Evolutionary conservation across 169 alveolate genomes (phyloP).

Genomic region (Babesia ovata): DNA sequence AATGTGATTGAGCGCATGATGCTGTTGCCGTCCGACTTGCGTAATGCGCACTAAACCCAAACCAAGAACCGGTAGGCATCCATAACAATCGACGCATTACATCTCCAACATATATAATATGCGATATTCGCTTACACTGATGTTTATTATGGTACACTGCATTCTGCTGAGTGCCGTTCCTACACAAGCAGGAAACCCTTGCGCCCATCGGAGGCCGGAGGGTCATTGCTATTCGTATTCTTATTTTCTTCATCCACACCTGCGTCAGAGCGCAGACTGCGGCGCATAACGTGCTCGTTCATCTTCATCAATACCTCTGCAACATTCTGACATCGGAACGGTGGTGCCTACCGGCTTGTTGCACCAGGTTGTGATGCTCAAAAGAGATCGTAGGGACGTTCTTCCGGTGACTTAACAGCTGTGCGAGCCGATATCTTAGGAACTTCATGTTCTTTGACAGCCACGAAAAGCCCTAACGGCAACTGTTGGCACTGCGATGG

Average conservation of each 20-base stretch:
- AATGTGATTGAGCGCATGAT: constrained; percentile 3
- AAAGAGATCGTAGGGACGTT: constrained; percentile 60
- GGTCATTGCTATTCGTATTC: neutral
- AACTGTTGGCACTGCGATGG: neutral
- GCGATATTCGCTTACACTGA: no score
- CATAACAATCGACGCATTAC: no score
- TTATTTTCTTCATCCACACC: neutral
- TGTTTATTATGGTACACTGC: no score
- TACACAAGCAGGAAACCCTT: constrained; percentile 3
- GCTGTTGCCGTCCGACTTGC: constrained; percentile 8
- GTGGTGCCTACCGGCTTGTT: constrained; percentile 42
- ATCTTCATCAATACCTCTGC: constrained; percentile 46
- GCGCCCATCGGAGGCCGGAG: neutral
- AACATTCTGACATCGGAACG: neutral
- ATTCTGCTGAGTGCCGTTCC: neutral
- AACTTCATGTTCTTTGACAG: constrained; percentile 39
- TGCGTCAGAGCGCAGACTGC: neutral
- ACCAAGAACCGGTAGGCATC: no score
- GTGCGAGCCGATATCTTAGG: constrained; percentile 56
- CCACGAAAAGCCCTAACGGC: constrained; percentile 62
- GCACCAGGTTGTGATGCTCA: constrained; percentile 35
- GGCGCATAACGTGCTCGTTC: constrained; percentile 22
- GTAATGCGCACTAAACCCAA: neutral
- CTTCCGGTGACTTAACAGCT: constrained; percentile 49
- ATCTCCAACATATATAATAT: no score